Evolutionary conservation across 257 asterid genomes (phyloP).

Genomic region (Coffea canephora): DNA sequence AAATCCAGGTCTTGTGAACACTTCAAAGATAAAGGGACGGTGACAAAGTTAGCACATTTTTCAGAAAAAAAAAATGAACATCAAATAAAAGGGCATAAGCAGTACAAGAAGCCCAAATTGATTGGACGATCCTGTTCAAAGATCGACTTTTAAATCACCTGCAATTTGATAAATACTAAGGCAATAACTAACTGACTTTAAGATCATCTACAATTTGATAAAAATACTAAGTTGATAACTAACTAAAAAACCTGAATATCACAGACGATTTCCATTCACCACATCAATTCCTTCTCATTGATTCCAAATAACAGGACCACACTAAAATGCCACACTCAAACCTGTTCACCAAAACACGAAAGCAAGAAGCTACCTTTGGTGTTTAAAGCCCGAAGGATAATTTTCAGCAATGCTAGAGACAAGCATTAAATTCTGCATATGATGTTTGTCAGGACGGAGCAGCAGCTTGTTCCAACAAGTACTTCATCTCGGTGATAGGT

Average conservation of each 20-base stretch:
- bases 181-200: neutral
- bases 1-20: neutral
- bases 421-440: neutral
- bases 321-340: neutral
- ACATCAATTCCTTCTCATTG: neutral
- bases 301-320: neutral
- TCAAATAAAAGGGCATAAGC: neutral
- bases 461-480: neutral
- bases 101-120: neutral
- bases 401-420: neutral
- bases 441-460: neutral
- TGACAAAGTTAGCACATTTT: neutral
- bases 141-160: neutral
- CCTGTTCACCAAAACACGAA: neutral
- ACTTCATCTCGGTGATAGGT: neutral
- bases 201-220: neutral
- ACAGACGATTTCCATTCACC: neutral
- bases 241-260: neutral
- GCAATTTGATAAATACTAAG: neutral
- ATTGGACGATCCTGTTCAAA: neutral
- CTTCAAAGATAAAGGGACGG: too few relatives aligned
- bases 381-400: neutral
- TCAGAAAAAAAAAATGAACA: too few relatives aligned
- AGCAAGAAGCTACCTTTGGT: neutral
- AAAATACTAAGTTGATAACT: neutral